phyloP scores from a whole-genome alignment of 495 filamentous ascomycete species.

The Podospora pseudoanserina region DNA sequence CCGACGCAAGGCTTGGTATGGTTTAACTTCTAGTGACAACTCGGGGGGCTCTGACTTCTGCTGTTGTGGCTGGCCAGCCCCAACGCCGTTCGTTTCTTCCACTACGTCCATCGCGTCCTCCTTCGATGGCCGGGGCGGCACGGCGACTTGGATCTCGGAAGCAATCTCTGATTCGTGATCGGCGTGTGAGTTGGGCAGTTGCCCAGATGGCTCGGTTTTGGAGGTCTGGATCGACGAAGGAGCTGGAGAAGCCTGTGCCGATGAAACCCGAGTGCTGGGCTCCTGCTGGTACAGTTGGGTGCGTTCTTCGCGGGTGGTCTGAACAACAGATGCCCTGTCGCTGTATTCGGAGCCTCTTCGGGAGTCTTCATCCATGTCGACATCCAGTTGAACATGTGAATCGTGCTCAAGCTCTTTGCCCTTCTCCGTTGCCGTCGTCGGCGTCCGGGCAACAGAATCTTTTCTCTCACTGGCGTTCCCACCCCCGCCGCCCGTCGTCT shows the following conservation, averaged over 20 bases:
- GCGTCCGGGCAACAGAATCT: slow-evolving; percentile 26
- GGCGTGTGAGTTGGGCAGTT: not conserved
- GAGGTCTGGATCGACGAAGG: not conserved
- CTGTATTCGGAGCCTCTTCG: not conserved
- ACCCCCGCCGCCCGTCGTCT: slow-evolving; percentile 36
- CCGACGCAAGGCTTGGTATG: not conserved
- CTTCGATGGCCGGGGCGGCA: not conserved
- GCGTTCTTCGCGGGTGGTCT: not conserved
- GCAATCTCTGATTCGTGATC: slow-evolving; percentile 12
- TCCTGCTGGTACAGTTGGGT: not conserved
- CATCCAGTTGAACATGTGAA: slow-evolving; percentile 1
- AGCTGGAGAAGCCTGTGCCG: not conserved
- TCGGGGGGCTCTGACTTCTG: slow-evolving; percentile 7
- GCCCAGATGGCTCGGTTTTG: not conserved
- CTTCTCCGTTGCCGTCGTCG: slow-evolving; percentile 31
- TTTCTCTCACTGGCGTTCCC: slow-evolving; percentile 24
- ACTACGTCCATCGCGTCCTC: slow-evolving; percentile 24
- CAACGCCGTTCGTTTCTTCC: not conserved
- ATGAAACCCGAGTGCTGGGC: not conserved
- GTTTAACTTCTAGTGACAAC: not conserved
- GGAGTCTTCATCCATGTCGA: not conserved
- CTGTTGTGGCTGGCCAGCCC: slow-evolving; percentile 5
- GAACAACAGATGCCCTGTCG: not conserved
- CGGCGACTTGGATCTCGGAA: slow-evolving; percentile 22
- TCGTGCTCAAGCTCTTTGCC: slow-evolving; percentile 29